These are phyloP conservation scores for Aspergillus carlsbadensis DNA, from an alignment of 495 filamentous ascomycete genomes.

Conservation along the genomic window DNA sequence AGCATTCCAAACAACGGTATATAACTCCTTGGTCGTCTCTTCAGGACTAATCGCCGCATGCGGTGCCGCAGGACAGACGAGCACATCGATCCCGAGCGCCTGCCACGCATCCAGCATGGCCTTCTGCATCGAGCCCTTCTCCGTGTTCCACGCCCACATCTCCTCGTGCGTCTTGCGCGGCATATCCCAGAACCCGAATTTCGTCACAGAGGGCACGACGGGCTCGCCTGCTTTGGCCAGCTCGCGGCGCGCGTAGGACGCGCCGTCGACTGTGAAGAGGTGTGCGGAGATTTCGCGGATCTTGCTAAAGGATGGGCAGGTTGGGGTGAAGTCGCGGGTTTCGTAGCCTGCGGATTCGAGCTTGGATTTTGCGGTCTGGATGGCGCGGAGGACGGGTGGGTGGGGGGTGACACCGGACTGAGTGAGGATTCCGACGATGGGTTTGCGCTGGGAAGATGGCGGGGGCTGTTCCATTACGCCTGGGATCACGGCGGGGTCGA, in stretches of 20 bases:
- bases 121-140: not conserved
- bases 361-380: not conserved
- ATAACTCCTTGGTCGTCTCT: not conserved
- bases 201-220: not conserved
- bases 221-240: not conserved
- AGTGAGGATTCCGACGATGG: not conserved
- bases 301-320: not conserved
- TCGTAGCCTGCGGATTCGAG: not conserved
- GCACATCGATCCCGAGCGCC: not conserved
- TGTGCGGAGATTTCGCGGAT: not conserved
- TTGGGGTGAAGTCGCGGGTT: not conserved
- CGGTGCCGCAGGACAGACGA: not conserved
- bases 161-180: slow-evolving; percentile 1
- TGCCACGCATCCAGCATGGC: slow-evolving; percentile 1
- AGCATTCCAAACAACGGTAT: slow-evolving; percentile 1
- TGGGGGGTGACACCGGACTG: not conserved
- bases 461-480: not conserved
- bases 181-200: slow-evolving; percentile 1
- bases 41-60: not conserved
- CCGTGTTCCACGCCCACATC: not conserved
- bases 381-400: not conserved
- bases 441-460: not conserved
- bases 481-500: not conserved
- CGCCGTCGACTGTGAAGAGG: not conserved
- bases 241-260: not conserved